Conservation (phyloP, 768 basidiomycete species). For the Tricholoma sp. region DNA sequence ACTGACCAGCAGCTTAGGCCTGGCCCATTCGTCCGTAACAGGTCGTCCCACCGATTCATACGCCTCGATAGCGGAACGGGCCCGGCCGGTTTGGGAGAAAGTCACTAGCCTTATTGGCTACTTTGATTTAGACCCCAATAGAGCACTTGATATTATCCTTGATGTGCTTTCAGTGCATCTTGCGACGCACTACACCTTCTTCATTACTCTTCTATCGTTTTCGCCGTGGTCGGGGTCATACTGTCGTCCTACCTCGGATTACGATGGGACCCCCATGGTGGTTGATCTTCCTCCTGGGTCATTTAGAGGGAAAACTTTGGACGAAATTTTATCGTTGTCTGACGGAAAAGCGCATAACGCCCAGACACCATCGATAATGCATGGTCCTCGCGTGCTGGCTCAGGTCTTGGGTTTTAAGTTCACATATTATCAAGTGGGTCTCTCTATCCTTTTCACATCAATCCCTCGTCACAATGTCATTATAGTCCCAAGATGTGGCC, state of each 20-base stretch:
- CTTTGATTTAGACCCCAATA: conserved; percentile 94
- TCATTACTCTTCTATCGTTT: conserved; percentile 76
- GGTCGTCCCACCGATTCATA: conserved; percentile 60
- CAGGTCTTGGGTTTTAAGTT: conserved; percentile 99
- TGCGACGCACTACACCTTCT: conserved; percentile 81
- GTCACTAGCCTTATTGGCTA: conserved; percentile 89
- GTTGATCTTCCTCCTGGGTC: conserved; percentile 32
- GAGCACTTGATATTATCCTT: conserved; percentile 88
- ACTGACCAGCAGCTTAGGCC: conserved; percentile 70
- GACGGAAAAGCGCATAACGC: conserved; percentile 30
- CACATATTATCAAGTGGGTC: conserved; percentile 74
- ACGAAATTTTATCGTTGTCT: conserved; percentile 58
- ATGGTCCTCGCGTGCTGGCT: conserved; percentile 60
- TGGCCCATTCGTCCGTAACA: conserved; percentile 63
- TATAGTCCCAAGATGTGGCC: conserved; percentile 49
- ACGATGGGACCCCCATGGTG: conserved; percentile 28
- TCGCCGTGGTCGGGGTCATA: conserved; percentile 82
- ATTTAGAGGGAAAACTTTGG: conserved; percentile 57
- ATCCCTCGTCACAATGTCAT: conserved; percentile 3
- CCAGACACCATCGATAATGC: conserved; percentile 16
- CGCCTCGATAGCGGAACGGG: conserved; percentile 55
- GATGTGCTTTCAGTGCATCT: conserved; percentile 86
- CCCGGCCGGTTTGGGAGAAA: conserved; percentile 72
- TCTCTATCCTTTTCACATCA: not conserved
- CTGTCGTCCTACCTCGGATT: conserved; percentile 25